These are phyloP conservation scores for Ascochyta clinopodiicola DNA, from an alignment of 2,329 filamentous ascomycete species.

Conservation along the genomic window DNA sequence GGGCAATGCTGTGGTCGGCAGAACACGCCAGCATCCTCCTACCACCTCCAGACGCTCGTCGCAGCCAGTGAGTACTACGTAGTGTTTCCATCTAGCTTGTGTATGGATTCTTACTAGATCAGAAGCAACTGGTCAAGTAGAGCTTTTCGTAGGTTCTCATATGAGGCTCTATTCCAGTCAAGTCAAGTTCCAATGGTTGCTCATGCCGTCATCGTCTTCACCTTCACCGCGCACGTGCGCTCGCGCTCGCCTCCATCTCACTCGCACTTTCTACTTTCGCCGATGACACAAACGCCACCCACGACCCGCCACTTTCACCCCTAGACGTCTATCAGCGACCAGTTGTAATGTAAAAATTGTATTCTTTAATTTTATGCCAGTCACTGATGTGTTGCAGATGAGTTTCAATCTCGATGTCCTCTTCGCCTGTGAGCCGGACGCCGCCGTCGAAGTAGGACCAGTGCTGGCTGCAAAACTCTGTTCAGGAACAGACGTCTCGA, in stretches of 20 bases:
- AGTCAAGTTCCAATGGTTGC: too few species aligned
- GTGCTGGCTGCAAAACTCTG: not conserved
- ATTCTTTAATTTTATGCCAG: not conserved
- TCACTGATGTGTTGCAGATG: conserved; percentile 6
- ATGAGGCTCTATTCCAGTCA: too few species aligned
- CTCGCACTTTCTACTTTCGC: too few species aligned
- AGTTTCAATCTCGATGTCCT: conserved; percentile 14
- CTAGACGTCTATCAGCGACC: too few species aligned
- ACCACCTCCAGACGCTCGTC: not conserved
- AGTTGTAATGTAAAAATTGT: not conserved
- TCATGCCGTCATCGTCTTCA: too few species aligned
- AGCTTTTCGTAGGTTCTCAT: too few species aligned
- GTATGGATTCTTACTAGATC: not conserved
- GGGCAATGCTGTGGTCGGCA: too few species aligned
- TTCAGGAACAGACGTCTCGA: not conserved
- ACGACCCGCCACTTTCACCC: too few species aligned
- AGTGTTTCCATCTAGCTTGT: not conserved
- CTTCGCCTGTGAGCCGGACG: not conserved
- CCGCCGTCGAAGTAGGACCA: not conserved
- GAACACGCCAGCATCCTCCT: too few species aligned
- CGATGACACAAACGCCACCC: too few species aligned
- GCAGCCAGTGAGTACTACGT: not conserved
- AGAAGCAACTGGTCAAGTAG: not conserved
- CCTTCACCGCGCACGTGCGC: too few species aligned
- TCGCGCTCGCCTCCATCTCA: too few species aligned